Evolutionary conservation across 1,284 basidiomycete species (phyloP).

Genomic region (Sanghuangporus weigelae): DNA sequence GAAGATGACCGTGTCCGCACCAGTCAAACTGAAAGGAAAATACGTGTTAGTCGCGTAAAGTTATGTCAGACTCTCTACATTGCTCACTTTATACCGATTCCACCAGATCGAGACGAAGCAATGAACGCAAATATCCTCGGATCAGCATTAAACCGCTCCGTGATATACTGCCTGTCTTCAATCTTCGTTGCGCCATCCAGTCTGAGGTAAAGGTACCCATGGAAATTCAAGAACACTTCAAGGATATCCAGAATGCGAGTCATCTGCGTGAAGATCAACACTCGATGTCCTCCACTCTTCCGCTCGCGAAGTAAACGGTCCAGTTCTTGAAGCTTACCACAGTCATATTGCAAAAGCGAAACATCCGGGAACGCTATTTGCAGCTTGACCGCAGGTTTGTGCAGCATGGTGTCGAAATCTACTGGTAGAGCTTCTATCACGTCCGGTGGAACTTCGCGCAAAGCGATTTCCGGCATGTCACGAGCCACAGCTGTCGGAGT

Average conservation of each 20-base stretch:
- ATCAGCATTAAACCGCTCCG: constrained; percentile 95
- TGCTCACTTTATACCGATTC: constrained; percentile 91
- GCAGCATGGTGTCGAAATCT: constrained; percentile 64
- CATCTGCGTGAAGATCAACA: constrained; percentile 98
- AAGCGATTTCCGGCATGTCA: constrained; percentile 62
- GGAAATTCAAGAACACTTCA: constrained; percentile 89
- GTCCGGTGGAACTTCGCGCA: constrained; percentile 35
- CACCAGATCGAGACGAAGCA: constrained; percentile 88
- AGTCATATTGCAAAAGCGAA: constrained; percentile 91
- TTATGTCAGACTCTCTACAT: not conserved
- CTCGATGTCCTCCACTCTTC: constrained; percentile 83
- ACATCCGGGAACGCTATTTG: constrained; percentile 94
- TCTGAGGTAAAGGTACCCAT: constrained; percentile 90
- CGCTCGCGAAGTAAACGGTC: constrained; percentile 75
- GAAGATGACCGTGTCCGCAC: constrained; percentile 96
- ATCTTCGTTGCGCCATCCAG: constrained; percentile 95
- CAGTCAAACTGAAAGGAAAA: constrained; percentile 60
- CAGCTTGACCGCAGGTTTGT: constrained; percentile 73
- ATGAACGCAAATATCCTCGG: constrained; percentile 91
- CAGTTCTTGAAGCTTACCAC: constrained; percentile 90
- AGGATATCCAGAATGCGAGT: constrained; percentile 92
- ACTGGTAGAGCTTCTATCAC: constrained; percentile 29
- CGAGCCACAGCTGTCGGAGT: constrained; percentile 78
- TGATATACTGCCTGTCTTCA: constrained; percentile 92
- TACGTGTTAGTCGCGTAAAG: constrained; percentile 9